Evolutionary conservation across 2,329 filamentous ascomycete genomes (phyloP), one percentile per base, ranked within the genome.

Genomic region (Epichloe uncinata): DNA sequence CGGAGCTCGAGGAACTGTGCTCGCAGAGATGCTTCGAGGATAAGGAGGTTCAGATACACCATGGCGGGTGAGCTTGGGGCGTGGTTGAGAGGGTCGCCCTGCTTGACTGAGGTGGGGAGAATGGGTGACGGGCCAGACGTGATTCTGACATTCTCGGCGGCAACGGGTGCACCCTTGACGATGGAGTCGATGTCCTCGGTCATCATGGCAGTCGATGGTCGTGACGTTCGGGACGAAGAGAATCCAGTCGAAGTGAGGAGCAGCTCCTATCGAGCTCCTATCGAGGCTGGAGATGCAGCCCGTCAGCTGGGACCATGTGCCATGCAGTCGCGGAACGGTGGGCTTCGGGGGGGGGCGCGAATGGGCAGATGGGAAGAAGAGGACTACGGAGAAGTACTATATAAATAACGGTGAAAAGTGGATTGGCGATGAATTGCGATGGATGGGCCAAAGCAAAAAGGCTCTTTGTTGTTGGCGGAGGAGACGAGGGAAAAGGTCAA

Each of bases 1-100:
- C 91, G 86, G 42, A 97, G 77, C 54, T 89, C 87, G 50, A 98
- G 81, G 68, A 94, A 97, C 61, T 98, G 93, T 22, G 88, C 84
- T 56, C 93, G 87, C 36, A 98, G 74, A 5, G 89, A 95, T 45
- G 88, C 88, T 67, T 98, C 93, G 66, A 98, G 86, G 60, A 98
- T 94, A 52, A 98, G 79, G 22, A 98, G 84, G 68, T 98, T 98
- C 60, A 98, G 82, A 70, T 98, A 98, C 63, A 98, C 96, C 73
- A 95, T 93, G 49, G 88, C 87, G 43, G 90, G 90, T 15, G 87
- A 88, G 62, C 86, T 91, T n/a, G 90, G 90, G 15, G 91, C 81
- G 53, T 84, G 81, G 59, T 82, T 83, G 54, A 91, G 78, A 30
- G 87, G 87, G 63, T 94, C n/a, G n/a, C 71, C 69, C 30, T 72